Evolutionary conservation across 2,329 filamentous ascomycete species (phyloP).

Genomic region (Aureobasidium pullulans): DNA sequence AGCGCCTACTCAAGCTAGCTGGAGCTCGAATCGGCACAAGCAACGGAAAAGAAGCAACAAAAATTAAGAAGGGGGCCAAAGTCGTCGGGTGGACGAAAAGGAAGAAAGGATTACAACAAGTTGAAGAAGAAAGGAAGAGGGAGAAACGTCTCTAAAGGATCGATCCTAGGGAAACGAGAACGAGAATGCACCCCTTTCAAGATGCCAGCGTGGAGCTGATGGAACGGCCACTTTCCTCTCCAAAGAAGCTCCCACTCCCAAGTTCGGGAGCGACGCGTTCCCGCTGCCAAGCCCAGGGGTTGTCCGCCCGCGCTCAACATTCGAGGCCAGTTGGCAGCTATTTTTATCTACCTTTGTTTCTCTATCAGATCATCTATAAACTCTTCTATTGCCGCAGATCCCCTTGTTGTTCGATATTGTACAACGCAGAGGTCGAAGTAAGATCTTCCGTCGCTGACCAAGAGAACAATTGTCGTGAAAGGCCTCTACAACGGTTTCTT

Average conservation of each 20-base stretch:
- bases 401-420: not conserved
- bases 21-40: not conserved
- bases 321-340: constrained; percentile 8
- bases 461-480: too few species aligned
- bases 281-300: not conserved
- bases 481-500: too few species aligned
- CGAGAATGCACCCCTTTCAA: constrained; percentile 13
- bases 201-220: constrained; percentile 14
- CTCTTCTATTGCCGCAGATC: not conserved
- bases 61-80: not conserved
- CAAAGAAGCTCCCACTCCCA: not conserved
- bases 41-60: constrained; percentile 3
- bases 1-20: constrained; percentile 9
- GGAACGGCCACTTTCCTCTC: not conserved
- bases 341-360: not conserved
- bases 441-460: too few species aligned
- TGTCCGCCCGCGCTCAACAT: not conserved
- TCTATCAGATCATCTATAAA: constrained; percentile 1
- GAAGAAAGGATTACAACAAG: constrained; percentile 8
- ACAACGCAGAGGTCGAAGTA: not conserved
- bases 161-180: not conserved
- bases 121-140: constrained; percentile 3
- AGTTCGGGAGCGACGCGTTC: not conserved
- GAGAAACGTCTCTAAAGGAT: not conserved
- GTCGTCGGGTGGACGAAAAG: constrained; percentile 4